Evolutionary conservation across 139 green algal species (phyloP), one percentile per base, ranked within the genome.

Genomic region (Coccomyxa sp.): DNA sequence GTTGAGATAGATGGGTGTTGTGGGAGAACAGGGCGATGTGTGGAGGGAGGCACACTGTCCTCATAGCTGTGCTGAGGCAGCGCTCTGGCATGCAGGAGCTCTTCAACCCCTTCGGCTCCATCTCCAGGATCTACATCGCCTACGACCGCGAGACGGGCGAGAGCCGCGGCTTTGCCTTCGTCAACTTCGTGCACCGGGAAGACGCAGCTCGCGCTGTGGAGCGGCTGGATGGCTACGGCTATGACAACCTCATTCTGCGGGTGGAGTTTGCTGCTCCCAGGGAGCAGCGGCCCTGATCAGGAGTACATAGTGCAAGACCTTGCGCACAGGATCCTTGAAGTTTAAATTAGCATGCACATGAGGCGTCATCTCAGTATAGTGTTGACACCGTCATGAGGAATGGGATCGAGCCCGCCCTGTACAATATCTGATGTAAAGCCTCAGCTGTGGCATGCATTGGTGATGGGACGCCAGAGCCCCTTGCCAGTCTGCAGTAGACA

Each of bases 181-280:
- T 99, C 85, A 99, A 98, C 88, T 99, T 98, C 37, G 31, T 73
- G 29, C 41, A 69, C 76, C 80, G 90, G 78, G 91, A 98, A 44
- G 93, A 98, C 75, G 96, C 94, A 8, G 83, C 94, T 50, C 85
- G 90, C 8, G 95, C 95, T 24, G 98, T 99, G 76, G 82, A 91
- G 74, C 97, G 93, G 78, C 88, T 99, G 58, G 90, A 98, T 81
- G 79, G 79, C 0, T 97, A 93, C 81, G 96, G 96, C 18, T 99
- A 99, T 84, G 96, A 98, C 86, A 98, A 99, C 88, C 92, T 99
- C 76, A 99, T 99, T 72, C 80, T 99, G 75, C 88, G 85, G 0
- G 95, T 99, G 39, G 93, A 98, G 79, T 98, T 89, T 90, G 95
- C 96, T 2, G 87, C 91, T 33, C 95, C 95, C 1, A 81, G 93